These are phyloP conservation scores for Pseudogymnoascus sp. DNA, from an alignment of 2,329 filamentous ascomycete genomes.

Conservation along the genomic window DNA sequence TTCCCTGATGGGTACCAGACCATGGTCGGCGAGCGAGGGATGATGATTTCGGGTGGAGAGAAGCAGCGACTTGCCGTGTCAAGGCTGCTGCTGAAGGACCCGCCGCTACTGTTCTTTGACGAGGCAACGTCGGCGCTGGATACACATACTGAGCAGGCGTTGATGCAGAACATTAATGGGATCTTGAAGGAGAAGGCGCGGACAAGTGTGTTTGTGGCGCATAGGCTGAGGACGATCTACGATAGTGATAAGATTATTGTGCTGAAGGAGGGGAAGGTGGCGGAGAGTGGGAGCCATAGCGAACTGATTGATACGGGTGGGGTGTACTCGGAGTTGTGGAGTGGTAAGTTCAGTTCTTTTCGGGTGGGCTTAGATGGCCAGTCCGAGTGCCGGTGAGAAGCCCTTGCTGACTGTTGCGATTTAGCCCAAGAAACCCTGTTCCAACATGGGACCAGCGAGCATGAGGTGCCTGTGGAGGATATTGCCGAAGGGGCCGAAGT, in stretches of 20 bases:
- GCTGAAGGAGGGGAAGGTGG: constrained; percentile 73
- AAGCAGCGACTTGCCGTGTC: constrained; percentile 86
- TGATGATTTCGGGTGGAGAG: constrained; percentile 95
- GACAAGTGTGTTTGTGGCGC: constrained; percentile 92
- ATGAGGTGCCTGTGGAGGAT: constrained; percentile 21
- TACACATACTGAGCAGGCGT: constrained; percentile 84
- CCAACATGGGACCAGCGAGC: constrained; percentile 37
- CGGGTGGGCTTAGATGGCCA: neutral
- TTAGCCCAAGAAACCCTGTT: constrained; percentile 56
- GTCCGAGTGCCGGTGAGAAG: neutral
- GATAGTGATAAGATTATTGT: constrained; percentile 93
- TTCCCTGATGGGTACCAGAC: constrained; percentile 86
- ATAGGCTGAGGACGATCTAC: constrained; percentile 85
- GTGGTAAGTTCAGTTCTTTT: constrained; percentile 47
- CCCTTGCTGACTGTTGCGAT: constrained; percentile 3
- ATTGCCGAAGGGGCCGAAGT: constrained; percentile 9
- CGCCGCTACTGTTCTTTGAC: constrained; percentile 86
- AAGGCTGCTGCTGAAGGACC: constrained; percentile 77
- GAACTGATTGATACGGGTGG: constrained; percentile 71
- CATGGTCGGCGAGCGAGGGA: constrained; percentile 83
- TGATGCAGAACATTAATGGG: constrained; percentile 87
- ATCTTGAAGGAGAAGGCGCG: constrained; percentile 80
- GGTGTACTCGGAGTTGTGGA: constrained; percentile 86
- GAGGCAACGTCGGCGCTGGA: constrained; percentile 90
- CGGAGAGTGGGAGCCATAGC: constrained; percentile 79